Percentiles rank a stretch among this genome's conserved stretches.
Evolutionary conservation across 106 monocot species (phyloP).

Genomic region (Dendrobium nobile): DNA sequence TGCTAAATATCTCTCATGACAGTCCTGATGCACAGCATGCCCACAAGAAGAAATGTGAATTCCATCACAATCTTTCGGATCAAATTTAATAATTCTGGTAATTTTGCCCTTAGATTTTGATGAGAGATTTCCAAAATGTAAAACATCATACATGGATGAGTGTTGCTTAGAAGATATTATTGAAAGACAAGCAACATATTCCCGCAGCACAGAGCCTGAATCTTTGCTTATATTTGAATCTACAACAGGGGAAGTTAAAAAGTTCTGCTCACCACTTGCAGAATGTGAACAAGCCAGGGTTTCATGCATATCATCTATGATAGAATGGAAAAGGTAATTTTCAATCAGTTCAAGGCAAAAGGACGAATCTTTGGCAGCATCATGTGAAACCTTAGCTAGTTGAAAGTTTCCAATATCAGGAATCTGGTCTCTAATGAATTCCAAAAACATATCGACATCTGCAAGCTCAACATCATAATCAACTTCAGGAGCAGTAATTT

Average conservation of each 20-base stretch:
- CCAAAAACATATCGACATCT: slow-evolving; percentile 29
- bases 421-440: slow-evolving; percentile 17
- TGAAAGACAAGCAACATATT: slow-evolving; percentile 23
- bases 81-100: slow-evolving; percentile 24
- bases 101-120: slow-evolving; percentile 15
- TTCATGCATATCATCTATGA: slow-evolving; percentile 27
- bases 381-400: slow-evolving; percentile 13
- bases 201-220: slow-evolving; percentile 17
- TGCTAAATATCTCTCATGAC: slow-evolving; percentile 72
- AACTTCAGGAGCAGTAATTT: slow-evolving; percentile 20
- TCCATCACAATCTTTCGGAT: slow-evolving; percentile 75
- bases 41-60: slow-evolving; percentile 93
- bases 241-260: slow-evolving; percentile 4
- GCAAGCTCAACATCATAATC: slow-evolving; percentile 27
- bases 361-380: not conserved
- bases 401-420: slow-evolving; percentile 24
- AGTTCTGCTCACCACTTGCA: not conserved
- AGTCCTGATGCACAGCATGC: slow-evolving; percentile 91
- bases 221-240: slow-evolving; percentile 14
- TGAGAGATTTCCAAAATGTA: slow-evolving; percentile 10
- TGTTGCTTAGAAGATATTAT: slow-evolving; percentile 20
- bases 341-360: slow-evolving; percentile 52
- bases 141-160: slow-evolving; percentile 14
- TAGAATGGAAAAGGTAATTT: slow-evolving; percentile 40
- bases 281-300: slow-evolving; percentile 14